Evolutionary conservation across 2,329 filamentous ascomycete species (phyloP), one percentile per base, ranked within the genome.

Genomic region (Ceratocystis cacaofunesta): DNA sequence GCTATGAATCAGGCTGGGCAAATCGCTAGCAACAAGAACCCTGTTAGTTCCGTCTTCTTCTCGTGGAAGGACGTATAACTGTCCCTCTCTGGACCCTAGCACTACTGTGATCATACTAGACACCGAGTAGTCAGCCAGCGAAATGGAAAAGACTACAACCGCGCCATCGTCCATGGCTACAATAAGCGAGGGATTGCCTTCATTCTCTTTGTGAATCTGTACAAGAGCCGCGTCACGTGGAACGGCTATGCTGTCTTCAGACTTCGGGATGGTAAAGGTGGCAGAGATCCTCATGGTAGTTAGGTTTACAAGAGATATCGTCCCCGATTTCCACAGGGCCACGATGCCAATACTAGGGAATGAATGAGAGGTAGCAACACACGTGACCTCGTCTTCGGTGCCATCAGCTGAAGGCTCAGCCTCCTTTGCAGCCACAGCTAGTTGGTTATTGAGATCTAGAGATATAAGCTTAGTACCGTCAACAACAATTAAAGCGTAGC

Each of bases 1-100:
- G 32, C 88, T 89, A 72, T 99, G 96, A 61, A 99, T 96, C 65
- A 99, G 76, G 69, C 90, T 96, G 0, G 94, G 89, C 72, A 96
- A 90, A 71, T 99, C 94, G 66, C 91, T 96, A 0, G 90, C 95
- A 0, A 91, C 90, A 73, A 99, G 95, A 0, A 99, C 86, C 70
- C 89, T 95, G 72, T 61, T 65, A 1, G 12, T 50, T 8, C 30
- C 25, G 15, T 82, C 88, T 0, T 90, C 77, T 0, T 82, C 83
- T 61, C 86, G 82, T 0, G 91, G 89, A 1, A 99, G 76, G 25
- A 88, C 79, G 67, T 92, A 88, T 70, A 99, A 86, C 15, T 84
- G 85, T 1, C 92, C 89, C 70, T 95, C 88, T 68, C 91, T 87
- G 15, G 89, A 43, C 19, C 66, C 66, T 7, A 65, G 44, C 6